These are phyloP conservation scores for Eremochloa ophiuroides DNA, from an alignment of 176 grass and related monocot genomes.

Conservation along the genomic window DNA sequence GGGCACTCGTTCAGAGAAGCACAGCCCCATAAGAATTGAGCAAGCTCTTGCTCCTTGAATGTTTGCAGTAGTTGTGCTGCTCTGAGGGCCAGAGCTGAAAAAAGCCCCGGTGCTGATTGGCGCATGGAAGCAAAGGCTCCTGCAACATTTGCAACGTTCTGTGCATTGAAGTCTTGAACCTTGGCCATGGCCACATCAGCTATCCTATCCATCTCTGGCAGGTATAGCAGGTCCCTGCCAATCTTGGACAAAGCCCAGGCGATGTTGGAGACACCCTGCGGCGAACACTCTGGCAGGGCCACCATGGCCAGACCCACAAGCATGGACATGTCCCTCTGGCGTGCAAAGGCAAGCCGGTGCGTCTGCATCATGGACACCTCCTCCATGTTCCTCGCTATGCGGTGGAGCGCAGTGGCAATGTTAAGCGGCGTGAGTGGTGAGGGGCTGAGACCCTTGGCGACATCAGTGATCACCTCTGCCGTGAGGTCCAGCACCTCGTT, in stretches of 20 bases:
- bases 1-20: conserved; percentile 68
- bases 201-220: conserved; percentile 85
- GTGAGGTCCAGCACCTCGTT: conserved; percentile 72
- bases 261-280: conserved; percentile 85
- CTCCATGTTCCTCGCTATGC: conserved; percentile 98
- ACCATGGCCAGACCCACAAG: conserved; percentile 83
- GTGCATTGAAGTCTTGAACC: conserved; percentile 66
- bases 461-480: conserved; percentile 42
- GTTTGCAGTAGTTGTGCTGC: conserved; percentile 49
- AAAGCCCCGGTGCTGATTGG: conserved; percentile 67
- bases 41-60: conserved; percentile 81
- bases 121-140: conserved; percentile 89
- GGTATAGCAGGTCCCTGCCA: conserved; percentile 73
- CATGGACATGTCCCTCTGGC: conserved; percentile 90
- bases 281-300: conserved; percentile 68
- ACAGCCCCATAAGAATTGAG: conserved; percentile 86
- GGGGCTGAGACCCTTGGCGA: conserved; percentile 80
- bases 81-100: conserved; percentile 42
- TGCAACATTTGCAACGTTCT: conserved; percentile 81
- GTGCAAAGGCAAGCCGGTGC: conserved; percentile 60
- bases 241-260: conserved; percentile 97
- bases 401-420: conserved; percentile 87
- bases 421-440: conserved; percentile 81
- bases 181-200: conserved; percentile 67
- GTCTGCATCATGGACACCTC: conserved; percentile 64